Evolutionary conservation across 2,329 filamentous ascomycete species (phyloP).

Genomic region (Hypocrella siamensis): DNA sequence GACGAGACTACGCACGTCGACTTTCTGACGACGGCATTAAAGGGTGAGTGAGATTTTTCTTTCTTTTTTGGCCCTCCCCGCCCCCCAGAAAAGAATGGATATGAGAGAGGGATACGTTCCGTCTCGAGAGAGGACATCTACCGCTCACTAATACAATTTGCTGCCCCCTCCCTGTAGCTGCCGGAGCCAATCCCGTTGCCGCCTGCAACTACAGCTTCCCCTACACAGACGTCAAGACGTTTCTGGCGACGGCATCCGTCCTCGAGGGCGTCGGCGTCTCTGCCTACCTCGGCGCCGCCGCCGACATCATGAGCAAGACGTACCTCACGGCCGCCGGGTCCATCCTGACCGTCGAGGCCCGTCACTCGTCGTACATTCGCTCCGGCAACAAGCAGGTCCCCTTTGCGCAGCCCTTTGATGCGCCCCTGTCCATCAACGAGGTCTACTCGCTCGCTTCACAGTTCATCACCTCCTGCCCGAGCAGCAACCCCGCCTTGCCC

Average conservation of each 20-base stretch:
- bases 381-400: constrained; percentile 29
- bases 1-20: constrained; percentile 42
- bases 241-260: constrained; percentile 46
- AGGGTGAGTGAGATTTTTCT: constrained; percentile 4
- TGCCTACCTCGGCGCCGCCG: constrained; percentile 47
- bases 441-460: constrained; percentile 49
- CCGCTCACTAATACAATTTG: too few species aligned
- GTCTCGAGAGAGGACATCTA: too few species aligned
- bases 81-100: too few species aligned
- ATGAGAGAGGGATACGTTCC: too few species aligned
- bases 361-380: constrained; percentile 47
- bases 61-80: neutral
- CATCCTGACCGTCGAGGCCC: constrained; percentile 47
- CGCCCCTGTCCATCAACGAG: constrained; percentile 38
- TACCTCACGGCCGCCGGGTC: constrained; percentile 45
- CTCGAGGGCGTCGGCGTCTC: constrained; percentile 50
- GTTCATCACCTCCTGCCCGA: constrained; percentile 44
- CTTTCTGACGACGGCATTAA: constrained; percentile 32
- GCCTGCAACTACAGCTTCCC: constrained; percentile 45
- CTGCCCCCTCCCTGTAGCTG: constrained; percentile 3
- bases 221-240: constrained; percentile 37
- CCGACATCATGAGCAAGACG: constrained; percentile 38
- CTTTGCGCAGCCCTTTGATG: constrained; percentile 44
- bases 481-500: constrained; percentile 35
- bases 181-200: constrained; percentile 31